Conservation (phyloP, 2,329 filamentous ascomycete species). For the Elsinoe ampelina region DNA sequence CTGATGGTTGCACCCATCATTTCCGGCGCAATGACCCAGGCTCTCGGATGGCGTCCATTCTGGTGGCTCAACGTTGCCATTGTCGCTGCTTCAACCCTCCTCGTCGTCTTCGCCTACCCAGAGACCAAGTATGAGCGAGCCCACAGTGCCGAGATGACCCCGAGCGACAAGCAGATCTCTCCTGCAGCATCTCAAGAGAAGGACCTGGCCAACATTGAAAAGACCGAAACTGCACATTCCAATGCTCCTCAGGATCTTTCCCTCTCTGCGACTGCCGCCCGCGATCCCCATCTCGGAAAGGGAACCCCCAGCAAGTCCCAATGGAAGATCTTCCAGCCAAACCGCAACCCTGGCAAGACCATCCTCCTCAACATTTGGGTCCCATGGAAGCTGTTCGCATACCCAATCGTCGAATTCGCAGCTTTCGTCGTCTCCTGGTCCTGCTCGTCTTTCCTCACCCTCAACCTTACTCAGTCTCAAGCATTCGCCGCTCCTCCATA, state of each 20-base stretch:
- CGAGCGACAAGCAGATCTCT: conserved; percentile 12
- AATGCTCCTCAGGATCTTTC: conserved; percentile 20
- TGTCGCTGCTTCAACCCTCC: conserved; percentile 40
- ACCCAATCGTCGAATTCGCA: conserved; percentile 54
- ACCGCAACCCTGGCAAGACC: conserved; percentile 36
- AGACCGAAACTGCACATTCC: conserved; percentile 19
- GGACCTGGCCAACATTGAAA: conserved; percentile 14
- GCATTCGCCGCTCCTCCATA: conserved; percentile 48
- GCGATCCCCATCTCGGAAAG: conserved; percentile 47
- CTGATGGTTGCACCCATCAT: conserved; percentile 54
- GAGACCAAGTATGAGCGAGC: conserved; percentile 52
- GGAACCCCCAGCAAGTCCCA: conserved; percentile 48
- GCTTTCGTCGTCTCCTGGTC: conserved; percentile 54
- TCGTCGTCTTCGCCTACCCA: conserved; percentile 52
- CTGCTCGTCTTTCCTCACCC: conserved; percentile 47
- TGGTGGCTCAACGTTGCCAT: conserved; percentile 57
- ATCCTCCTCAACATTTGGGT: conserved; percentile 49
- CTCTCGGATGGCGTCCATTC: conserved; percentile 52
- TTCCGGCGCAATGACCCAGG: conserved; percentile 50
- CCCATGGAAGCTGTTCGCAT: conserved; percentile 53
- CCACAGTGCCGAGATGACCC: conserved; percentile 25
- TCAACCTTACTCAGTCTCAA: conserved; percentile 52
- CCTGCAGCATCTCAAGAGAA: conserved; percentile 15
- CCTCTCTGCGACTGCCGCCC: conserved; percentile 31
- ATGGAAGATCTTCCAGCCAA: conserved; percentile 45